Conservation (phyloP, 108 stramenopile species). For the Skeletonema marinoi region DNA sequence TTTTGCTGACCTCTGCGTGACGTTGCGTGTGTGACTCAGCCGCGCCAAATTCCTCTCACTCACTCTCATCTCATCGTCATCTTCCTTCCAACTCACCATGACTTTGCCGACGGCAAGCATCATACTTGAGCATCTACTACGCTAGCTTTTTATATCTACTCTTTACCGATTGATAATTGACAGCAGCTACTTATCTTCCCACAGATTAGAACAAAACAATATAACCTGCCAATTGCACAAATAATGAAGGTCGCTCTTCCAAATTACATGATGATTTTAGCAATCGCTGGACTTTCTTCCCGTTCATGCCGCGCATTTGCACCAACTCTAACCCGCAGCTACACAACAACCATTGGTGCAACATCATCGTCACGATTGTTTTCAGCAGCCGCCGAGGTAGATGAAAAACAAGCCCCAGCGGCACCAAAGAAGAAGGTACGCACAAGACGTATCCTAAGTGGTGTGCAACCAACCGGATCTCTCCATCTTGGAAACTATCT, state of each 20-base stretch:
- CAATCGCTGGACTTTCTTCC: constrained; percentile 10
- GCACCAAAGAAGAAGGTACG: constrained; percentile 35
- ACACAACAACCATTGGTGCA: background rate
- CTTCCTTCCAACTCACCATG: no score
- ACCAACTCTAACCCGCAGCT: background rate
- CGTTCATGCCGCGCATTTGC: constrained; percentile 21
- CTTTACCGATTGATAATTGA: background rate
- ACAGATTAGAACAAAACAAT: background rate
- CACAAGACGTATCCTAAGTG: constrained; percentile 85
- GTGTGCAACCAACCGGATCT: constrained; percentile 97
- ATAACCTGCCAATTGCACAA: background rate
- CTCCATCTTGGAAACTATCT: constrained; percentile 99
- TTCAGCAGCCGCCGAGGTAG: constrained; percentile 6
- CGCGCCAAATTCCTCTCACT: background rate
- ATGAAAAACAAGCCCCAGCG: background rate
- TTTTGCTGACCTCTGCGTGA: background rate
- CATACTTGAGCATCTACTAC: no score
- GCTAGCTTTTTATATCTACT: background rate
- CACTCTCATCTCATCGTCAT: background rate
- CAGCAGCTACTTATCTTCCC: background rate
- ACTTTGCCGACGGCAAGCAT: no score
- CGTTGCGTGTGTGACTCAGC: background rate
- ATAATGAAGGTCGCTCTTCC: constrained; percentile 1
- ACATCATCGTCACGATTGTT: constrained; percentile 7
- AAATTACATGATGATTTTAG: constrained; percentile 5